A percentile compares a stretch with the other conserved stretches of the same genome.
These are phyloP conservation scores for Pseudogymnoascus sp. DNA, from an alignment of 2,329 filamentous ascomycete genomes.

Conservation along the genomic window DNA sequence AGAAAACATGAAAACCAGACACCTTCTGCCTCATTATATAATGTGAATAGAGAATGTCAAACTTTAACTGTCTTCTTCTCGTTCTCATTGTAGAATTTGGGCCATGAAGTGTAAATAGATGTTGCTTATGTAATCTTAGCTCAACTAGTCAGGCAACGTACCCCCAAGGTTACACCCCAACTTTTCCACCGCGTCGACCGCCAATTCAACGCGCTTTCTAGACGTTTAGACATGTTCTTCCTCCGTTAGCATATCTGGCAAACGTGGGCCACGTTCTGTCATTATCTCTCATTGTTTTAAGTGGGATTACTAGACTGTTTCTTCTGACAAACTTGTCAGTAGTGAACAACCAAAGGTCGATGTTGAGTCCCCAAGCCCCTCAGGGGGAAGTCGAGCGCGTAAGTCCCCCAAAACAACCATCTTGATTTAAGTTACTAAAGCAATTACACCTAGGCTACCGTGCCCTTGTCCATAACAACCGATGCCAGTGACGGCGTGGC, in stretches of 20 bases:
- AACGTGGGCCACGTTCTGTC: neutral
- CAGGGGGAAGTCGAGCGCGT: neutral
- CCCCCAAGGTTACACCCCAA: neutral
- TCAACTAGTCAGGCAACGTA: neutral
- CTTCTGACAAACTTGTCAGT: neutral
- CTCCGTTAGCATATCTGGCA: neutral
- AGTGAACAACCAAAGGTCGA: neutral
- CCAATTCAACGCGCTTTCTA: neutral
- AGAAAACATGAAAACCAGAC: constrained; percentile 18
- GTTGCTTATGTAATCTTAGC: neutral
- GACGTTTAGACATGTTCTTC: neutral
- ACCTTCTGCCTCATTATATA: constrained; percentile 4
- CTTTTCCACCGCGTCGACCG: neutral
- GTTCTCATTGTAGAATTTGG: neutral
- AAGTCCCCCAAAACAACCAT: neutral
- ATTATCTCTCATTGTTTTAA: neutral
- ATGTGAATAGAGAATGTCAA: neutral
- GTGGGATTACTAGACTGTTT: neutral
- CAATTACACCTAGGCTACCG: neutral
- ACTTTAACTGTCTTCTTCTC: neutral
- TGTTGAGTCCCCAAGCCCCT: neutral
- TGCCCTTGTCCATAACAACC: neutral
- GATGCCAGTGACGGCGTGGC: neutral
- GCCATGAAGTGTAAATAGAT: neutral
- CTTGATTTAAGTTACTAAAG: neutral